Base-by-base conservation (phyloP, 441 rosid genomes). In the Erysimum cheiri region DNA sequence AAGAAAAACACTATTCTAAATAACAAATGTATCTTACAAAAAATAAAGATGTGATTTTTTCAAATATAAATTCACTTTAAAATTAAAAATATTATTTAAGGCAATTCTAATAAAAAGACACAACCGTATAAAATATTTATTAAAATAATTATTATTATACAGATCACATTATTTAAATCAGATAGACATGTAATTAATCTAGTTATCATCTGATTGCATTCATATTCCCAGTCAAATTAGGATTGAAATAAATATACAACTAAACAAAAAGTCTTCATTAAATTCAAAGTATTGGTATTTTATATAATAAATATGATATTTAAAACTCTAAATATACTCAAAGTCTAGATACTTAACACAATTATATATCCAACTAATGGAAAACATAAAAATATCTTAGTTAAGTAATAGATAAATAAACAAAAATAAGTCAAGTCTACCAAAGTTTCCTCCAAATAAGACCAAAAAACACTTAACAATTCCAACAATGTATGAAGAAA, bases 401-500 rank as follows among this genome's bases (percentile, higher is more conserved):
- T 9, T 28, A 43, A 19, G 5, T 15, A 14, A 31, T 29, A 61
- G 8, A 14, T 8, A 58, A n/a, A 60, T 26, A 28, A 61, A 43
- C 26, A 70, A 40, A 3, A 40, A 3, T 6, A 44, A 54, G 52
- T 60, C 46, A 22, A 46, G 31, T 26, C 43, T 59, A 64, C 64
- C 64, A 15, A 64, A 64, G 35, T 56, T 46, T 53, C 8, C 41
- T 55, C 70, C 70, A 26, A 64, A 64, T 35, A 55, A 72, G 70
- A 72, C 76, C 39, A 55, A 39, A 0, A 17, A 22, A 28, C 58
- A n/a, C 24, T 22, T 17, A 61, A 39, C 40, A 46, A 35, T 37
- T 56, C 58, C 70, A 37, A 37, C 24, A 36, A 56, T 15, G 24
- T 56, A 13, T 0, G 7, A 40, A 29, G 17, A 64, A 53, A 35